phyloP scores from a whole-genome alignment of 2,329 filamentous ascomycete species.

The Botrytis aclada region DNA sequence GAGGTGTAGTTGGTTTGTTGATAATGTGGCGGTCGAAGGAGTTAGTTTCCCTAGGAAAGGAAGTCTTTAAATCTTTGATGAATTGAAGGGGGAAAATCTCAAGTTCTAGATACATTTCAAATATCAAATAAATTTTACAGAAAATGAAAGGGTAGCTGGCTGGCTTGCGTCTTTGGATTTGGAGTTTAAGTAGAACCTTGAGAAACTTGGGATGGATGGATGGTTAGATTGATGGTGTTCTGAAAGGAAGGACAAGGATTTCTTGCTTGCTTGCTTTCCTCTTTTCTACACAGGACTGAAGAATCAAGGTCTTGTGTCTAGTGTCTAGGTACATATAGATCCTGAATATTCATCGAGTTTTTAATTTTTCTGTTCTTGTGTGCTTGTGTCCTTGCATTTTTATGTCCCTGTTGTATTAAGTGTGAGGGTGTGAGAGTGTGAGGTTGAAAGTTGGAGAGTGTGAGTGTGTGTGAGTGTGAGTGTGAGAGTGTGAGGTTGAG shows the following conservation, averaged over 20 bases:
- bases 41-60: conserved; percentile 78
- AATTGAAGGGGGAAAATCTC: not conserved
- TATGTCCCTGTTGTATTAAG: no score
- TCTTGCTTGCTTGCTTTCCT: not conserved
- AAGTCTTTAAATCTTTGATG: conserved; percentile 46
- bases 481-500: no score
- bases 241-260: not conserved
- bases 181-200: not conserved
- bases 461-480: no score
- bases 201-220: not conserved
- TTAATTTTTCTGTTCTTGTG: no score
- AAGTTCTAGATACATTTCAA: not conserved
- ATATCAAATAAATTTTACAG: not conserved
- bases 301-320: not conserved
- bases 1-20: conserved; percentile 93
- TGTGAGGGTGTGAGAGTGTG: no score
- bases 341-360: no score
- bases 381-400: no score
- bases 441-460: no score
- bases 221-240: not conserved
- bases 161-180: not conserved
- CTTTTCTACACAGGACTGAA: not conserved
- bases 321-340: no score
- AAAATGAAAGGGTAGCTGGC: not conserved
- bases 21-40: conserved; percentile 79